A percentile compares a stretch with the other conserved stretches of the same genome.
Evolutionary conservation across 148 eudicot species (phyloP).

Genomic region (Dysphania ambrosioides): DNA sequence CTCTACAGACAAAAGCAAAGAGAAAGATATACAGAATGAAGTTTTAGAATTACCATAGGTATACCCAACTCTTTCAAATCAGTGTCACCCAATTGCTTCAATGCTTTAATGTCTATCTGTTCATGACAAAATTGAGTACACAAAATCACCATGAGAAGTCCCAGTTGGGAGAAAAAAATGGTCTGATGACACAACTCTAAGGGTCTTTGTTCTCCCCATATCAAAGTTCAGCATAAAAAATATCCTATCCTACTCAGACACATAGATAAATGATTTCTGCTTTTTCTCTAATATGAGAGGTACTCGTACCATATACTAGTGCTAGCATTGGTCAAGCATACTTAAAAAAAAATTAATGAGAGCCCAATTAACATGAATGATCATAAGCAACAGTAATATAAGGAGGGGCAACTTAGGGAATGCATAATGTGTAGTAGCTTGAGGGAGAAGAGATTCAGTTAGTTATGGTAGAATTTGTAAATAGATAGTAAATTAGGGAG

Average conservation of each 20-base stretch:
- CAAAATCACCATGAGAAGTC: slow-evolving; percentile 4
- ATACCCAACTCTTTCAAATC: slow-evolving; percentile 89
- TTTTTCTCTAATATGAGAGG: not conserved
- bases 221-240: not conserved
- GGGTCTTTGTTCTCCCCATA: not conserved
- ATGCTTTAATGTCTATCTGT: slow-evolving; percentile 78
- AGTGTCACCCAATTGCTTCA: slow-evolving; percentile 78
- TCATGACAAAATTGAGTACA: slow-evolving; percentile 20
- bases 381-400: too few relatives aligned
- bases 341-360: not conserved
- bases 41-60: slow-evolving; percentile 52
- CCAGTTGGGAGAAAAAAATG: not conserved
- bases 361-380: not conserved
- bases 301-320: not conserved
- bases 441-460: too few relatives aligned
- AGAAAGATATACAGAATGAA: slow-evolving; percentile 2
- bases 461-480: too few relatives aligned
- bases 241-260: not conserved
- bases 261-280: not conserved
- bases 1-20: not conserved
- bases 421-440: too few relatives aligned
- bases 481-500: too few relatives aligned
- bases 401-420: too few relatives aligned
- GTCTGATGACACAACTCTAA: not conserved
- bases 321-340: not conserved